Base-by-base conservation (phyloP, 2,329 filamentous ascomycete genomes). In the Didymella segeticola region DNA sequence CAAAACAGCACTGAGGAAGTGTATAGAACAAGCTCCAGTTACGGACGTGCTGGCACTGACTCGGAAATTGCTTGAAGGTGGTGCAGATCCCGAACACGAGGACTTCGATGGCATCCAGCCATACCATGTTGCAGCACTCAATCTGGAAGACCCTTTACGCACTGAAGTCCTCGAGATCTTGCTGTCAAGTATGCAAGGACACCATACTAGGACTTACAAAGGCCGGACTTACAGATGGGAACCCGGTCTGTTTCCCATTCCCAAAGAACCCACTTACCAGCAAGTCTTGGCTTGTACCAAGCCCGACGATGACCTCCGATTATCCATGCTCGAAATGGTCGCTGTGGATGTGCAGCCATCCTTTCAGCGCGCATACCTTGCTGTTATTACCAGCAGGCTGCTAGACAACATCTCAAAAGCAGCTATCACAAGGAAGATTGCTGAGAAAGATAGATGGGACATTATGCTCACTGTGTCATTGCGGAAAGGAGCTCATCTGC, bases 11-110 rank as follows among this genome's bases (percentile, higher is more conserved):
- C 53, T 74, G 11, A 45, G 62, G 8, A 63, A 53, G 20, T 72
- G 68, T 27, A 63, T 73, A 3, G 58, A 68, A 17, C 57, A 58
- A 12, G 68, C 66, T 17, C 64, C 68, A 4, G 57, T 66, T 15
- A 60, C 65, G 5, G 70, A 74, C 36, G 57, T 74, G 2, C 48
- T 71, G 1, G 45, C 58, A 1, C 46, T 69, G n/a, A 34, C 70
- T 1, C 60, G 57, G 17, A 45, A 64, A 10, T 62, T 74, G 11
- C 61, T 74, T 4, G 56, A 67, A 11, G 58, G 53, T 1, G 70
- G 71, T n/a, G 71, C 71, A 11, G 64, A 73, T 39, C 66, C 69
- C 1, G 67, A 71, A 41, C 39, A 58, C 10, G 58, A 57, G 45
- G 64, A 66, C 19, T 14, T 47, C 2, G 60, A 66, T 29, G 62